Conservation (phyloP, 179 eudicot species). For the Beta macrorhiza region DNA sequence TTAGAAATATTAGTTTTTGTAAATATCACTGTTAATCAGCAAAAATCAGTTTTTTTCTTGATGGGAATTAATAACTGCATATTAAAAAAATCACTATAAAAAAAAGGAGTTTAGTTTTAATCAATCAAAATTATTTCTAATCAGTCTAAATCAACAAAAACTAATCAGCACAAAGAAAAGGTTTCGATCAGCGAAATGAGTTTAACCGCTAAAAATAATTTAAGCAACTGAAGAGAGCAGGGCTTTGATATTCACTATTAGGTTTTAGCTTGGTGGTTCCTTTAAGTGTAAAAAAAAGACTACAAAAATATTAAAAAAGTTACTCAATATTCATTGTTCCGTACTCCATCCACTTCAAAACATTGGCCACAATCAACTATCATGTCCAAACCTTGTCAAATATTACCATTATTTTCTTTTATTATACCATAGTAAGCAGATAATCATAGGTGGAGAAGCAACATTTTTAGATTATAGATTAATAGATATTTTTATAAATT, state of each 20-base stretch:
- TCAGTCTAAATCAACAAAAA: too few relatives aligned
- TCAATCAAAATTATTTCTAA: too few relatives aligned
- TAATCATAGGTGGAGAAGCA: background rate
- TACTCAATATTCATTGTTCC: background rate
- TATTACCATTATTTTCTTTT: background rate
- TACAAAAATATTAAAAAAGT: background rate
- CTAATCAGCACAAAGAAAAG: too few relatives aligned
- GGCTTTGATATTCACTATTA: background rate
- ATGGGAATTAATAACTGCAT: too few relatives aligned
- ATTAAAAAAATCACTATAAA: too few relatives aligned
- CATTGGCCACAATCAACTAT: background rate
- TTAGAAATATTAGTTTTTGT: too few relatives aligned
- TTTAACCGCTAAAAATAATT: too few relatives aligned
- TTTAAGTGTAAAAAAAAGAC: background rate
- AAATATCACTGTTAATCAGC: too few relatives aligned
- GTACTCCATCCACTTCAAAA: background rate
- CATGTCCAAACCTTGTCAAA: background rate
- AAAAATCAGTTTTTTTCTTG: too few relatives aligned
- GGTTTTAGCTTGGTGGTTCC: background rate
- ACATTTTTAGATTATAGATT: background rate
- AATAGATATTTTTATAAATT: background rate
- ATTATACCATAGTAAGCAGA: background rate
- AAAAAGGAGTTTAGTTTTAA: too few relatives aligned
- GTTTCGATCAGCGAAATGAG: too few relatives aligned
- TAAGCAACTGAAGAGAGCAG: too few relatives aligned